phyloP scores from a whole-genome alignment of 352 stramenopile species.

The Phytophthora pseudosyringae region DNA sequence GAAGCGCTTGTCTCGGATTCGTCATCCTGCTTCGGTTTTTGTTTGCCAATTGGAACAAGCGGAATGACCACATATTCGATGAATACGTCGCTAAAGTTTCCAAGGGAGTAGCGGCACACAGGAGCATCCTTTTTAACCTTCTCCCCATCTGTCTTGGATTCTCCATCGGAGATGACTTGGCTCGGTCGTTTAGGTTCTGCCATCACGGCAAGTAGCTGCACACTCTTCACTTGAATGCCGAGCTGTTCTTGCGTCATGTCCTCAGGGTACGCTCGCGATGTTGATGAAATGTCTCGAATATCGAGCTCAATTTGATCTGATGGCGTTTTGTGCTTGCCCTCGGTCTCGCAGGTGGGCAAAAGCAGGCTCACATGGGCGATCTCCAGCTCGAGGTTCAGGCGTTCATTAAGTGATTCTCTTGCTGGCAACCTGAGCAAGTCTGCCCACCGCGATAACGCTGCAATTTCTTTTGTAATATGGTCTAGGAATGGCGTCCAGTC shows the following conservation, averaged over 20 bases:
- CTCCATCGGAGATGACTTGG: constrained; percentile 4
- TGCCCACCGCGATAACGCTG: constrained; percentile 71
- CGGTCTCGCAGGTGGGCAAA: constrained; percentile 55
- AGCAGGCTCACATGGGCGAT: constrained; percentile 46
- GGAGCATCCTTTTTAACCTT: not conserved
- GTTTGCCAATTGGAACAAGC: constrained; percentile 29
- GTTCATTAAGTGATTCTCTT: constrained; percentile 37
- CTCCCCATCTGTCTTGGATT: not conserved
- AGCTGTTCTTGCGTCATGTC: constrained; percentile 58
- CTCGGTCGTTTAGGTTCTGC: constrained; percentile 10
- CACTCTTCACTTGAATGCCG: constrained; percentile 41
- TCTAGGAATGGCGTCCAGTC: constrained; percentile 55
- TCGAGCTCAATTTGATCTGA: constrained; percentile 64
- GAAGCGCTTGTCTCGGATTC: not conserved
- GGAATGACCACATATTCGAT: constrained; percentile 59
- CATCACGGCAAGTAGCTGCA: constrained; percentile 53
- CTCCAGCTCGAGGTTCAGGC: constrained; percentile 67
- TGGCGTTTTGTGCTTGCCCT: constrained; percentile 44
- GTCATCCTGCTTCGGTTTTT: constrained; percentile 21
- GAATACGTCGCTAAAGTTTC: constrained; percentile 41
- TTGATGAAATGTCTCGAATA: constrained; percentile 46
- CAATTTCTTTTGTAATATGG: constrained; percentile 65
- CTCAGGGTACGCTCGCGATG: constrained; percentile 51
- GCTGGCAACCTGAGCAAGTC: constrained; percentile 56
- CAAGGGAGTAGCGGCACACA: constrained; percentile 20